Evolutionary conservation across 2,329 filamentous ascomycete genomes (phyloP).

Genomic region (Mycosphaerella sp.): DNA sequence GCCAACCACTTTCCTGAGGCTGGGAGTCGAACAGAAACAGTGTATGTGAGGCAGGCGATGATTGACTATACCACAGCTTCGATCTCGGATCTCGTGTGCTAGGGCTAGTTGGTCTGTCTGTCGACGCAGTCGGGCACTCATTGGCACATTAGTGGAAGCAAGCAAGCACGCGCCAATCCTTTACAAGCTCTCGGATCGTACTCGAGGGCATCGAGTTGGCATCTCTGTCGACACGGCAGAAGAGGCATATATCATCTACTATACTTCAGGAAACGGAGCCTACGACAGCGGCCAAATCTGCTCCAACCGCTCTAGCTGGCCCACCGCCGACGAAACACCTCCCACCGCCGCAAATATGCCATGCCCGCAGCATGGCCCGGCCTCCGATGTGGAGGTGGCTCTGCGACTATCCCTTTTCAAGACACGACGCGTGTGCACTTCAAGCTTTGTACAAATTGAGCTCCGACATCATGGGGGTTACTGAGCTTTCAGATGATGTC

Average conservation of each 20-base stretch:
- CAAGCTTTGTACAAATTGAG: background rate
- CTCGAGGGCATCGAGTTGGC: background rate
- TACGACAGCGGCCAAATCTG: background rate
- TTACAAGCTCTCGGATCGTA: background rate
- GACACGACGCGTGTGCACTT: background rate
- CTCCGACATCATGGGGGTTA: too few species aligned
- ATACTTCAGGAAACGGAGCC: background rate
- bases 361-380: conserved; percentile 6
- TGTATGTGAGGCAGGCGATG: background rate
- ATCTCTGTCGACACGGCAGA: background rate
- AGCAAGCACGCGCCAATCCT: background rate
- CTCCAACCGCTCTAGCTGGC: conserved; percentile 1
- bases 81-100: background rate
- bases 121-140: background rate
- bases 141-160: background rate
- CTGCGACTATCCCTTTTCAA: background rate
- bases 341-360: background rate
- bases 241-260: background rate
- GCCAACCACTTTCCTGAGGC: conserved; percentile 22
- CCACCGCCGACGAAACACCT: background rate
- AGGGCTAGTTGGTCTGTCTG: background rate
- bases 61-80: background rate
- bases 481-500: too few species aligned
- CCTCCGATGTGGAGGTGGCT: conserved; percentile 3
- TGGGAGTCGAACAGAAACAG: conserved; percentile 14